Evolutionary conservation across 2,329 filamentous ascomycete species (phyloP).

Genomic region (Cladosporium sp.): DNA sequence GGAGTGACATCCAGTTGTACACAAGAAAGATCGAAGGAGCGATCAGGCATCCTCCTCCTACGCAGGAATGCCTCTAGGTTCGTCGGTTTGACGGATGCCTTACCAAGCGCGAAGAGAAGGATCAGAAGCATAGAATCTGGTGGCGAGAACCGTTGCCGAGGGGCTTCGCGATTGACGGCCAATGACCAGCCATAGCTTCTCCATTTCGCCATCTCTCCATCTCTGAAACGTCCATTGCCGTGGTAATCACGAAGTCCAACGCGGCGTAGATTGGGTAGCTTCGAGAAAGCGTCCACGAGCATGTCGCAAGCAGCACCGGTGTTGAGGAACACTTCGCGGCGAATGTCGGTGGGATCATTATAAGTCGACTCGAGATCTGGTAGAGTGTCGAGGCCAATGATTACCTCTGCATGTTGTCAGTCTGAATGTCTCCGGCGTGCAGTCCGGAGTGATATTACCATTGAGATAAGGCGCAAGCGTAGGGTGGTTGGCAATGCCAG

Average conservation of each 20-base stretch:
- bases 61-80: slow-evolving; percentile 33
- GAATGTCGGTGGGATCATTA: slow-evolving; percentile 25
- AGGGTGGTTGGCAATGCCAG: slow-evolving; percentile 43
- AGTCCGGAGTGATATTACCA: slow-evolving; percentile 29
- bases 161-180: neutral
- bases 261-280: slow-evolving; percentile 56
- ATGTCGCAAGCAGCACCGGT: slow-evolving; percentile 55
- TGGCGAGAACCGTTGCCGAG: neutral
- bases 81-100: slow-evolving; percentile 21
- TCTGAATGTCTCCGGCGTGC: slow-evolving; percentile 5
- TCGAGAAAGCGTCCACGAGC: slow-evolving; percentile 57
- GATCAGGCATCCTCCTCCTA: slow-evolving; percentile 2
- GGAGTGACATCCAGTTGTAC: neutral
- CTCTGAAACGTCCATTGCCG: slow-evolving; percentile 51
- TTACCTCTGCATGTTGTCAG: slow-evolving; percentile 3
- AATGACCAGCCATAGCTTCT: slow-evolving; percentile 53
- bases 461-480: slow-evolving; percentile 44
- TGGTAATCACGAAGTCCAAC: slow-evolving; percentile 63
- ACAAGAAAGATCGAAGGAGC: neutral
- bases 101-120: slow-evolving; percentile 26
- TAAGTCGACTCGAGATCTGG: too few relatives aligned
- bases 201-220: slow-evolving; percentile 49
- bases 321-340: slow-evolving; percentile 29
- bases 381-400: slow-evolving; percentile 1
- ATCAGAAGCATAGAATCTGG: slow-evolving; percentile 25